phyloP scores from a whole-genome alignment of 2,329 filamentous ascomycete species.

The Bimuria novae-zelandiae region DNA sequence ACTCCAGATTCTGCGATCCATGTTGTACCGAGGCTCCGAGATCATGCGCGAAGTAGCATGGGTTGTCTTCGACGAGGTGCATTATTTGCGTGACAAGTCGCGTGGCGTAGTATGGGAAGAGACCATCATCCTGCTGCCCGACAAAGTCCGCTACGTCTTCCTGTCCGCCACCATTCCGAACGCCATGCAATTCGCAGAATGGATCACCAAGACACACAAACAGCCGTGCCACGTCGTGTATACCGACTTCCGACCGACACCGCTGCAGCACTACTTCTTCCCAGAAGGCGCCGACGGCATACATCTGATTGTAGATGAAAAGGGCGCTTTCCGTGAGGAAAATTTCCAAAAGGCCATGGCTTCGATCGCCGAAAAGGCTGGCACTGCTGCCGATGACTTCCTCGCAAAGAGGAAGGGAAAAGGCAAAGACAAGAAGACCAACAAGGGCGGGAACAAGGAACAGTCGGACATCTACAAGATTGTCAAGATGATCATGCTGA shows the following conservation, averaged over 20 bases:
- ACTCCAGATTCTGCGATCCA: conserved; percentile 87
- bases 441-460: conserved; percentile 74
- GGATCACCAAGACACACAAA: conserved; percentile 97
- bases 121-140: conserved; percentile 94
- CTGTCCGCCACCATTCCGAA: conserved; percentile 98
- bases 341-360: conserved; percentile 98
- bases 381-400: conserved; percentile 78
- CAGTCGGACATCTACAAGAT: conserved; percentile 93
- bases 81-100: conserved; percentile 94
- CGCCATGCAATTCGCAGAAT: conserved; percentile 98
- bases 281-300: conserved; percentile 91
- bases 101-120: conserved; percentile 99
- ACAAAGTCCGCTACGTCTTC: conserved; percentile 99
- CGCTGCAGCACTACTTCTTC: conserved; percentile 97
- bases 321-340: conserved; percentile 91
- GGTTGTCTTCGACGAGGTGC: conserved; percentile 98
- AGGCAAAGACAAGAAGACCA: conserved; percentile 88
- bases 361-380: conserved; percentile 84
- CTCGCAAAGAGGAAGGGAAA: conserved; percentile 81
- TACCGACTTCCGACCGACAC: conserved; percentile 96
- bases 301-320: conserved; percentile 93
- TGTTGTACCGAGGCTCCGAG: conserved; percentile 97
- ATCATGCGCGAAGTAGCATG: conserved; percentile 99
- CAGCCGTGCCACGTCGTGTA: conserved; percentile 99
- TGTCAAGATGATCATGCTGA: conserved; percentile 97